Conservation (phyloP, 2,329 filamentous ascomycete species). For the Metarhizium robertsii region DNA sequence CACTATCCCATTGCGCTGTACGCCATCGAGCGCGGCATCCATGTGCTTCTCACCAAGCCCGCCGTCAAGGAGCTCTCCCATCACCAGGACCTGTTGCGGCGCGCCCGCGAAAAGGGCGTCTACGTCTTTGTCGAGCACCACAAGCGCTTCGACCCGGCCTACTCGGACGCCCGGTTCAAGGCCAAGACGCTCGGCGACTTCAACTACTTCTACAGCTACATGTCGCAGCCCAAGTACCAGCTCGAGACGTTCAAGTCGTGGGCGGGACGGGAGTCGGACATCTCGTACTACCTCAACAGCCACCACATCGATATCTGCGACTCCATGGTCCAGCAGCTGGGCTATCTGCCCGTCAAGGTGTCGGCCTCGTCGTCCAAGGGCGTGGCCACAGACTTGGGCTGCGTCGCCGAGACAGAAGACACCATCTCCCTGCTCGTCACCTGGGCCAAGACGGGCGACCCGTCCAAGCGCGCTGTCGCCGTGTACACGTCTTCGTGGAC, state of each 20-base stretch:
- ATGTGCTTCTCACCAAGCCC: conserved; percentile 91
- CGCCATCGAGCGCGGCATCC: conserved; percentile 77
- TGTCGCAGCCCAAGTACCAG: conserved; percentile 87
- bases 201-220: conserved; percentile 98
- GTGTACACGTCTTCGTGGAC: conserved; percentile 96
- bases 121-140: conserved; percentile 94
- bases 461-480: conserved; percentile 65
- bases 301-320: conserved; percentile 92
- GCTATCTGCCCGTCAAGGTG: conserved; percentile 70
- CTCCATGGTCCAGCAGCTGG: conserved; percentile 69
- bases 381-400: conserved; percentile 69
- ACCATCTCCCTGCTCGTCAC: conserved; percentile 87
- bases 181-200: conserved; percentile 77
- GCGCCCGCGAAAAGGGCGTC: conserved; percentile 64
- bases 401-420: conserved; percentile 74
- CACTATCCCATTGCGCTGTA: conserved; percentile 90
- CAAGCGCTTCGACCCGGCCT: conserved; percentile 91
- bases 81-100: conserved; percentile 67
- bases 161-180: conserved; percentile 75
- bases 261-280: conserved; percentile 87
- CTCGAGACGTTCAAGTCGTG: conserved; percentile 91
- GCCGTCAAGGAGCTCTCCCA: conserved; percentile 77
- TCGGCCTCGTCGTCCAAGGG: conserved; percentile 71
- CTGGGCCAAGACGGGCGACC: conserved; percentile 67
- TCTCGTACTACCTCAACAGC: conserved; percentile 92